Percentiles rank a stretch among this genome's conserved stretches.
Conservation (phyloP, 768 basidiomycete genomes). For the Gelatoporia subvermispora region DNA sequence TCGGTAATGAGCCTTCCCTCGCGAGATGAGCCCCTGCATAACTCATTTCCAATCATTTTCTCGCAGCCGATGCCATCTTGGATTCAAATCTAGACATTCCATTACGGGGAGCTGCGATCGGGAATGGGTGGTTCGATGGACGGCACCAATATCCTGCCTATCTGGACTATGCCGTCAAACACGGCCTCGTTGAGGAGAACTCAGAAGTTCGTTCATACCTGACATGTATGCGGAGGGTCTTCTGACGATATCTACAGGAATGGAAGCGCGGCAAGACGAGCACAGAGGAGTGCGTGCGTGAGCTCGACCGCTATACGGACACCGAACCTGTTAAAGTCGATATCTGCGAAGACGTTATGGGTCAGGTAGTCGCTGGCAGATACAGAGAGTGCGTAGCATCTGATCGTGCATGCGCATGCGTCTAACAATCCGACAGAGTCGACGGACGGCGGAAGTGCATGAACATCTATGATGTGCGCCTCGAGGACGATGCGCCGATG, state of each 20-base stretch:
- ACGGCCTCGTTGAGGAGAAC: conserved; percentile 69
- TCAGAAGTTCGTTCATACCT: conserved; percentile 46
- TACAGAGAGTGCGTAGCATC: conserved; percentile 27
- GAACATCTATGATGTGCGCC: conserved; percentile 92
- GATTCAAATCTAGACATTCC: conserved; percentile 53
- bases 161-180: conserved; percentile 77
- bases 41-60: neutral
- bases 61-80: conserved; percentile 72
- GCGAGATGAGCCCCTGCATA: too few species aligned
- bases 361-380: conserved; percentile 35
- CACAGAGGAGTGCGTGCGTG: conserved; percentile 55
- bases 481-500: conserved; percentile 78
- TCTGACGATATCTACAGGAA: conserved; percentile 32
- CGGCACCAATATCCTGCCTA: conserved; percentile 86
- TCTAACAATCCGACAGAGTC: conserved; percentile 37
- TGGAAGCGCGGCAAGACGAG: conserved; percentile 55
- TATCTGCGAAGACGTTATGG: conserved; percentile 58
- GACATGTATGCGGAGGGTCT: neutral
- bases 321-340: conserved; percentile 50
- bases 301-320: conserved; percentile 37
- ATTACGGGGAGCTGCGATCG: conserved; percentile 81
- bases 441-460: conserved; percentile 73
- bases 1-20: conserved; percentile 49
- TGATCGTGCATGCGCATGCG: neutral
- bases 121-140: conserved; percentile 97